Evolutionary conservation across 2,329 filamentous ascomycete species (phyloP), one percentile per base, ranked within the genome.

Genomic region (Colletotrichum costaricense): DNA sequence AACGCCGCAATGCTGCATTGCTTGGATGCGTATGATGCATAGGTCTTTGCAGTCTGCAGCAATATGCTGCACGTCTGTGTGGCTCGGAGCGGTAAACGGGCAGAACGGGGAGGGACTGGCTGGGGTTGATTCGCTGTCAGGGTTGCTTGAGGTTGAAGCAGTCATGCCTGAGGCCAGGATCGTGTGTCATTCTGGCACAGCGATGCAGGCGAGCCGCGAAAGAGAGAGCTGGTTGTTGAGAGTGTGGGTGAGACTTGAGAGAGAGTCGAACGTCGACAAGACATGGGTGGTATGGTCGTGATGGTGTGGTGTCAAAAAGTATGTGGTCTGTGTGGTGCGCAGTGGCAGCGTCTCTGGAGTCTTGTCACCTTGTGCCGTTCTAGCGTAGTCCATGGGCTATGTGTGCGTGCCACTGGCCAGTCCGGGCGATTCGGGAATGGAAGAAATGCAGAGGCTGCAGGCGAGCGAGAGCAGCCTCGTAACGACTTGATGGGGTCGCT

Each of bases 401-500:
- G 8, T 49, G 42, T 49, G 42, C 42, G 42, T 49, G 42, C 42
- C 42, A 49, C 42, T 49, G 42, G 42, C 42, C 42, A 49, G 42
- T 49, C 42, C 42, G 42, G 42, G 42, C 42, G 16, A 22, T 49
- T 49, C 42, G 42, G n/a, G 42, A 63, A 22, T 42, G 65, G 49
- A 24, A 38, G 46, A 16, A 42, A 42, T 42, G 67, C 57, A 55
- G 67, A 64, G 65, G 55, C 57, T 69, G 30, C 14, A 55, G 49
- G 42, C 16, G 42, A 58, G 54, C 49, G 72, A 79, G 79, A 80
- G 76, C 78, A 82, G 81, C 80, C 79, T 82, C 78, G 78, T 79
- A 77, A 79, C 77, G 72, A 76, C 76, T 75, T 63, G 69, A 67
- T 58, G 63, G 70, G 63, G 56, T 12, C 22, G 14, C 38, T 30